Percentiles rank a stretch among this genome's conserved stretches.
phyloP scores from a whole-genome alignment of 192 early-diverging fungal genomes.

The Haplosporangium gracile region DNA sequence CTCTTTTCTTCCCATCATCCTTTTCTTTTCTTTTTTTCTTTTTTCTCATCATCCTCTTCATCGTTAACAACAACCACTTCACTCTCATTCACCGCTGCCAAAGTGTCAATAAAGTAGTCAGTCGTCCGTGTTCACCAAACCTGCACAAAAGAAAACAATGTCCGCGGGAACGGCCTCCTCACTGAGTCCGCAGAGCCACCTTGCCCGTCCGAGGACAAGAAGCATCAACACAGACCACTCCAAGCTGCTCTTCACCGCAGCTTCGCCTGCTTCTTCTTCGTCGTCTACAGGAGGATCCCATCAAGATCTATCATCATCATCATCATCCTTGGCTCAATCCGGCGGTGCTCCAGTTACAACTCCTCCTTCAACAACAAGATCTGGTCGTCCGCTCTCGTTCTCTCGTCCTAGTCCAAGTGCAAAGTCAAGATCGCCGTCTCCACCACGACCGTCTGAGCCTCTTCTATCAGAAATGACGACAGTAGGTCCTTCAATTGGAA shows the following conservation, averaged over 20 bases:
- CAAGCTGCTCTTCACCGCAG: slow-evolving; percentile 8
- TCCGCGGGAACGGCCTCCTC: slow-evolving; percentile 23
- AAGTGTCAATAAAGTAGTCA: not conserved
- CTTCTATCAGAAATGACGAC: not conserved
- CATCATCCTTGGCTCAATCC: not conserved
- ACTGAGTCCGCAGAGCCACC: slow-evolving; percentile 24
- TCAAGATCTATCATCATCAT: not conserved
- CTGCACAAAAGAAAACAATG: slow-evolving; percentile 2
- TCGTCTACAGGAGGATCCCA: not conserved
- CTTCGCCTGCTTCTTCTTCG: not conserved
- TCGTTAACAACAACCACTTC: not conserved
- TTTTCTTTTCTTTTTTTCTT: not conserved
- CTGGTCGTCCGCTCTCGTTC: slow-evolving; percentile 26
- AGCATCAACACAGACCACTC: slow-evolving; percentile 37
- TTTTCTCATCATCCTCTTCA: not conserved
- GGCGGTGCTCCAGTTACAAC: not conserved
- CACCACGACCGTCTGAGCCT: not conserved
- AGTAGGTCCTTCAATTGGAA: not conserved
- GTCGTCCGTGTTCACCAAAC: not conserved
- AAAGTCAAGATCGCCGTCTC: not conserved
- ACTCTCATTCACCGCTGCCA: not conserved
- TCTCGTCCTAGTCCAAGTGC: not conserved
- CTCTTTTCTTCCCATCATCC: not conserved
- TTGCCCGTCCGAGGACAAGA: slow-evolving; percentile 23
- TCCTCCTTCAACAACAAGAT: slow-evolving; percentile 12